Evolutionary conservation across 257 asterid species (phyloP).

Genomic region (Penstemon newberryi): DNA sequence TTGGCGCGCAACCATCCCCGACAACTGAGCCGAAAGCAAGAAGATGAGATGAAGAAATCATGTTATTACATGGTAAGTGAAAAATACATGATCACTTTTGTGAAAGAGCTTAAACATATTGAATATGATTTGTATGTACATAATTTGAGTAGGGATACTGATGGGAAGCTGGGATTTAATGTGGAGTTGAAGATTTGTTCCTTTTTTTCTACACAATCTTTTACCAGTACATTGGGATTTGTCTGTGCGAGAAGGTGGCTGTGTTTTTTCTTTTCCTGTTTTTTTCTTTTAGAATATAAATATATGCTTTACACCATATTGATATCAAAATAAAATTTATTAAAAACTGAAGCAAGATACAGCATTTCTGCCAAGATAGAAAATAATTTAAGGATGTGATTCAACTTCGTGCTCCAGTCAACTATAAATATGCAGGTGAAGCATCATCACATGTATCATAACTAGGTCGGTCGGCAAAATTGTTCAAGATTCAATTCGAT

Average conservation of each 20-base stretch:
- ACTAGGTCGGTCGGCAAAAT: no score
- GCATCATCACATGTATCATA: no score
- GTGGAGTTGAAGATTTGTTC: constrained; percentile 26
- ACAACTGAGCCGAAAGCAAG: constrained; percentile 50
- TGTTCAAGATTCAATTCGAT: no score
- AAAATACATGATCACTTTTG: constrained; percentile 4
- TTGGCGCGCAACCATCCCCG: constrained; percentile 53
- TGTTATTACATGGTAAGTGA: neutral
- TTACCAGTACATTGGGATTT: constrained; percentile 25
- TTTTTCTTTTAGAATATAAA: no score
- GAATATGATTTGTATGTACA: constrained; percentile 36
- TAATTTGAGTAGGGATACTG: constrained; percentile 30
- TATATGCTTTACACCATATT: no score
- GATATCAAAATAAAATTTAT: no score
- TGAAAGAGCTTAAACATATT: constrained; percentile 27
- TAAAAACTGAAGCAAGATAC: no score
- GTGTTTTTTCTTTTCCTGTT: neutral
- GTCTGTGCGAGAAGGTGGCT: constrained; percentile 18
- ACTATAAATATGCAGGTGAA: no score
- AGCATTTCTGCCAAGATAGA: no score
- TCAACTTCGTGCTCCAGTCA: no score
- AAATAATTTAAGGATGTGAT: no score
- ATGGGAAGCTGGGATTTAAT: constrained; percentile 30
- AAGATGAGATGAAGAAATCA: constrained; percentile 39
- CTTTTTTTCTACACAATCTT: constrained; percentile 10